Percentiles rank a stretch among this genome's conserved stretches.
These are phyloP conservation scores for Tephrocybe sp. DNA, from an alignment of 768 basidiomycete genomes.

Conservation along the genomic window DNA sequence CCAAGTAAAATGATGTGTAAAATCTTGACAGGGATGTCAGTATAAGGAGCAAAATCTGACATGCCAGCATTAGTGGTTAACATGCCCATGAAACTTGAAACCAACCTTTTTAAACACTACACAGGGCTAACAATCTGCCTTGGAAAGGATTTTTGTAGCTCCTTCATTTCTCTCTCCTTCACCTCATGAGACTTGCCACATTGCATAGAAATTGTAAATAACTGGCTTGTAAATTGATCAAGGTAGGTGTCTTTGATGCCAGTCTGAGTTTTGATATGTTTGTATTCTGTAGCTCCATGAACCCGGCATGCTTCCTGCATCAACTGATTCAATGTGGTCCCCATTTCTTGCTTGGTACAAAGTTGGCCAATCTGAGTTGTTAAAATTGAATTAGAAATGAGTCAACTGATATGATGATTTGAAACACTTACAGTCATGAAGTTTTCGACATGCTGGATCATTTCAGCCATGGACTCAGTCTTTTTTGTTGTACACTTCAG, in stretches of 20 bases:
- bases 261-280: not conserved
- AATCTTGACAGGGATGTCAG: conserved; percentile 45
- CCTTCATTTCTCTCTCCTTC: not conserved
- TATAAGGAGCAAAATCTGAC: conserved; percentile 39
- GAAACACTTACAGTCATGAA: no score
- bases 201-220: conserved; percentile 11
- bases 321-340: no score
- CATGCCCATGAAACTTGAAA: not conserved
- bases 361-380: no score
- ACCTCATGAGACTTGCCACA: not conserved
- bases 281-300: not conserved
- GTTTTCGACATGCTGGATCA: no score
- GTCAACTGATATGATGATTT: no score
- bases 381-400: no score
- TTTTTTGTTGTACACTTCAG: not conserved
- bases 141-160: not conserved
- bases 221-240: not conserved
- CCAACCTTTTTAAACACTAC: not conserved
- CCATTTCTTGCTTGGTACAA: no score
- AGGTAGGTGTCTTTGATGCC: not conserved
- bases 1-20: no score
- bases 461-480: not conserved
- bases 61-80: not conserved
- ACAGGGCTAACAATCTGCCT: not conserved
- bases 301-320: not conserved